Evolutionary conservation across 352 stramenopile species (phyloP).

Genomic region (Globisporangium mamillatum): DNA sequence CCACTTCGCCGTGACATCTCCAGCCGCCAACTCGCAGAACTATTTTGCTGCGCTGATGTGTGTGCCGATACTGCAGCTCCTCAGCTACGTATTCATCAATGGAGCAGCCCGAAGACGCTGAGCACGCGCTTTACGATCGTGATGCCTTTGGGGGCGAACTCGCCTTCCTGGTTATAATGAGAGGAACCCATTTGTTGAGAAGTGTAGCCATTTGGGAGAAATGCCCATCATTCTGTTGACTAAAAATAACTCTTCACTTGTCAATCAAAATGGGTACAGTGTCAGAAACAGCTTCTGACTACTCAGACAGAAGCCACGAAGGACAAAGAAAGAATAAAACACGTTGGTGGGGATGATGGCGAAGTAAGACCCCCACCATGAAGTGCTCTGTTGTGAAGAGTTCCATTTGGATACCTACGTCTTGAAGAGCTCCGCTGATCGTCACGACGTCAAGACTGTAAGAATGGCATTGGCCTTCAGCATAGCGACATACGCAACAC

Average conservation of each 20-base stretch:
- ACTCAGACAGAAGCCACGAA: neutral
- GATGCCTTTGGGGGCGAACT: neutral
- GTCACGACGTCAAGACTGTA: too few relatives aligned
- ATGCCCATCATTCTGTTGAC: neutral
- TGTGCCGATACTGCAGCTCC: neutral
- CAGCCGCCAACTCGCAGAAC: neutral
- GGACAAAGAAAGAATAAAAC: neutral
- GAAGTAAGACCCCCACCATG: neutral
- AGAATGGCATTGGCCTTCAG: too few relatives aligned
- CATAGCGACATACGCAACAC: too few relatives aligned
- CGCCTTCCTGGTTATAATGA: neutral
- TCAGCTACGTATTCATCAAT: neutral
- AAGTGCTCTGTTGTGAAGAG: neutral
- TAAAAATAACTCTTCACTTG: conserved; percentile 12
- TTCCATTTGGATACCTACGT: neutral
- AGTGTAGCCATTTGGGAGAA: conserved; percentile 11
- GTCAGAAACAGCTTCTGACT: neutral
- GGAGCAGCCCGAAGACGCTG: neutral
- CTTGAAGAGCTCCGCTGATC: neutral
- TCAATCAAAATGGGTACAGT: conserved; percentile 10
- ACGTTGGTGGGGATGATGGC: neutral
- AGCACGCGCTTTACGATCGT: neutral
- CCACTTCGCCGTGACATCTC: conserved; percentile 4
- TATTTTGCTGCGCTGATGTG: neutral
- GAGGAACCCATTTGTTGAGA: neutral